Conservation (phyloP, 2,329 filamentous ascomycete genomes). For the Fusarium torreyae region DNA sequence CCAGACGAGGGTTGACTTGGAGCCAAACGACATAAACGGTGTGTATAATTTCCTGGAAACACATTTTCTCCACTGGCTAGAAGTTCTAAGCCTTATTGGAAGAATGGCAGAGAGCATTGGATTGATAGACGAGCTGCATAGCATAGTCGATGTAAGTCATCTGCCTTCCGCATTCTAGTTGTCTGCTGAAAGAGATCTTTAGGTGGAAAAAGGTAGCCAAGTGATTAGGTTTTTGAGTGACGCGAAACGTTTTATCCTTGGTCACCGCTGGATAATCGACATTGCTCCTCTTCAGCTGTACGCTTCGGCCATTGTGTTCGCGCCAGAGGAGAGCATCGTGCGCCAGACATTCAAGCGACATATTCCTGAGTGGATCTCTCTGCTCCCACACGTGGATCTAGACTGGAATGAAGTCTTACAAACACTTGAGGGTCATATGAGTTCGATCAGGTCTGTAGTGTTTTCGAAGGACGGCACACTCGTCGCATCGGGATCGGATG, state of each 20-base stretch:
- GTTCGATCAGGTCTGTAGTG: too few species aligned
- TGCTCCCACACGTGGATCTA: slow-evolving; percentile 6
- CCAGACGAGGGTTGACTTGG: slow-evolving; percentile 27
- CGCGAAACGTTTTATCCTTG: slow-evolving; percentile 30
- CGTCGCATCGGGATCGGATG: background rate
- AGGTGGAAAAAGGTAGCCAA: background rate
- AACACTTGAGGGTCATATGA: slow-evolving; percentile 4
- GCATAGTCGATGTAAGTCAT: slow-evolving; percentile 3
- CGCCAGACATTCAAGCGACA: slow-evolving; percentile 21
- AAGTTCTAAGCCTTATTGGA: slow-evolving; percentile 56
- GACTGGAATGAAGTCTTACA: slow-evolving; percentile 39
- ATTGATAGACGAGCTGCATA: slow-evolving; percentile 6
- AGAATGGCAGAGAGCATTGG: slow-evolving; percentile 34
- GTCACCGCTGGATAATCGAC: slow-evolving; percentile 22
- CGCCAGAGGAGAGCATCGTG: slow-evolving; percentile 39
- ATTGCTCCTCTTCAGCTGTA: slow-evolving; percentile 50
- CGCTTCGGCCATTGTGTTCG: slow-evolving; percentile 45
- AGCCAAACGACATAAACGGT: slow-evolving; percentile 41
- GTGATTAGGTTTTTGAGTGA: slow-evolving; percentile 38
- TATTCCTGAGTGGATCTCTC: slow-evolving; percentile 36
- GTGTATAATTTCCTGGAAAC: slow-evolving; percentile 55
- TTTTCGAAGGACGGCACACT: background rate
- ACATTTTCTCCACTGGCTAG: slow-evolving; percentile 61
- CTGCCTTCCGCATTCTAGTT: background rate
- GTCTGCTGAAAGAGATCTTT: background rate